Base-by-base conservation (phyloP, 2,329 filamentous ascomycete species). In the Aspergillus sp. region DNA sequence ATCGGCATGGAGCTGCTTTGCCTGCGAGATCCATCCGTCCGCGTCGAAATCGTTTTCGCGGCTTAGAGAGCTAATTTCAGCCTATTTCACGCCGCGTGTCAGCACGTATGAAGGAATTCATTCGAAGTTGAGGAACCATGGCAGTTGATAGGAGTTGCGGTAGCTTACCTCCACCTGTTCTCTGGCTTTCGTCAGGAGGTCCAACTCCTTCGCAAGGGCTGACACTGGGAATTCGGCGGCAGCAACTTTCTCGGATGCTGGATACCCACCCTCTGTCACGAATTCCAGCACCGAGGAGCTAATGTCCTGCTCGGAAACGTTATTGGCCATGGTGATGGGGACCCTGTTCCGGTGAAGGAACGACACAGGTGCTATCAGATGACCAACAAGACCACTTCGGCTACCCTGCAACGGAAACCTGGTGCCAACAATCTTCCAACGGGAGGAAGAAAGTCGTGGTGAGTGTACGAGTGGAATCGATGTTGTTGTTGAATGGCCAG, bases 1-100 rank as follows among this genome's bases (percentile, higher is more conserved):
- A 66, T 97, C 93, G 56, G 87, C 83, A 69, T 96, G 90, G 6
- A 97, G 82, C 48, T 87, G 84, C 71, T 90, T 90, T 45, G 92
- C 91, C 70, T 94, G 90, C 47, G 80, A 76, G 52, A 95, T 89
- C 93, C 93, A 97, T 47, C 86, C 83, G 66, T 91, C 88, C 47
- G 96, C 88, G 64, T 95, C 88, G 36, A 86, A 83, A 52, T 87
- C 88, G 16, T 86, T 88, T 59, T 91, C 85, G 65, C 85, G 83
- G 71, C 92, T 95, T 56, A 94, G 83, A 19, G 77, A 71, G 58
- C 86, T 87, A 53, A 97, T 88, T 63, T 95, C 86, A 54, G 81
- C 74, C 85, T 89, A 62, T 44, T 29, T 34, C n/a, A 25, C 23
- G 41, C 19, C 16, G 4, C 44, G 31, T 3, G 16, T 58, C 40